Evolutionary conservation across 1,284 basidiomycete genomes (phyloP).

Genomic region (Volvariella surrecta): DNA sequence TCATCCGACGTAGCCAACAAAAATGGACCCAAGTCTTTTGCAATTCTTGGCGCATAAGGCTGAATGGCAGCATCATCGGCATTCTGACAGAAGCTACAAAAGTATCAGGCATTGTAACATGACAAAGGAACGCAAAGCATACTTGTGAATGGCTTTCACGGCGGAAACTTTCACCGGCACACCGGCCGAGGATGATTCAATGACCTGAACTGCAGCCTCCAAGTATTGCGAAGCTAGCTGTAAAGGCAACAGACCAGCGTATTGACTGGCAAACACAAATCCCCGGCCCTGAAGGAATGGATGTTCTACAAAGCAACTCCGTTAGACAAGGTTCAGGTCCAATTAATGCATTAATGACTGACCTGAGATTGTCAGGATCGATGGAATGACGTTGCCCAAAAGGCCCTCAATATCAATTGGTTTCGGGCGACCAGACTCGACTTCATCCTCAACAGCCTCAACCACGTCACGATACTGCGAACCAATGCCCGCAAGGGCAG

Average conservation of each 20-base stretch:
- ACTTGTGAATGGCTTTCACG: constrained; percentile 89
- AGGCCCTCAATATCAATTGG: constrained; percentile 74
- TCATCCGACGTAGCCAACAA: constrained; percentile 77
- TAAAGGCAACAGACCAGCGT: constrained; percentile 64
- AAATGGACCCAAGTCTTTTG: constrained; percentile 82
- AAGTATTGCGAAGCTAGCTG: constrained; percentile 79
- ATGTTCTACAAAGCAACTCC: constrained; percentile 40
- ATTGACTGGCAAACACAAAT: constrained; percentile 93
- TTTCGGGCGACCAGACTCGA: constrained; percentile 48
- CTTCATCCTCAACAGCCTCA: constrained; percentile 71
- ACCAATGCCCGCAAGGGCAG: constrained; percentile 77
- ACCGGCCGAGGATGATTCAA: constrained; percentile 65
- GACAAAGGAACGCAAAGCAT: constrained; percentile 15
- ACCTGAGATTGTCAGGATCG: constrained; percentile 63
- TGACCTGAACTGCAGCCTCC: constrained; percentile 75
- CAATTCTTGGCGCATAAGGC: constrained; percentile 66
- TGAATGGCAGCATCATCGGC: constrained; percentile 50
- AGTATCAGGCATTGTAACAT: neutral
- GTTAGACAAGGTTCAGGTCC: neutral
- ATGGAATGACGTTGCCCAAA: constrained; percentile 74
- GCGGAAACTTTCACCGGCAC: constrained; percentile 91
- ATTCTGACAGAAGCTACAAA: constrained; percentile 56
- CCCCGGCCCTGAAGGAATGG: constrained; percentile 92
- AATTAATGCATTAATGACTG: constrained; percentile 12
- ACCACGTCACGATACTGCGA: constrained; percentile 73